Conservation (phyloP, 2,329 filamentous ascomycete genomes). For the Exserohilum rostratum region DNA sequence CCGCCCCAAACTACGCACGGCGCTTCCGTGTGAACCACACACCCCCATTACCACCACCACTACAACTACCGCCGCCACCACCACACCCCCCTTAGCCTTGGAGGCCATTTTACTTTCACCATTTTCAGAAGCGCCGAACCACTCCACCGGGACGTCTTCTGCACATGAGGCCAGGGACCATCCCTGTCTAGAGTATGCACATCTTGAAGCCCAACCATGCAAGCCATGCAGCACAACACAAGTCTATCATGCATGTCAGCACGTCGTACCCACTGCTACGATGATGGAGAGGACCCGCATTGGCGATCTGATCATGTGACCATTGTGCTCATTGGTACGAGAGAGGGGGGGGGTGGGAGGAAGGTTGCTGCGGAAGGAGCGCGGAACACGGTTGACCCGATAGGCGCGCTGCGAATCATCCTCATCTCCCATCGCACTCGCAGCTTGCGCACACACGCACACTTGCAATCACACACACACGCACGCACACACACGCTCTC, state of each 20-base stretch:
- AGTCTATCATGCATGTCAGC: constrained; percentile 10
- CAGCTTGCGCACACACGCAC: neutral
- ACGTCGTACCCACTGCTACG: neutral
- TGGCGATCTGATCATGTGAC: constrained; percentile 5
- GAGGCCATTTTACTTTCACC: no score
- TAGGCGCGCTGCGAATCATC: neutral
- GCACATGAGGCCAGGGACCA: constrained; percentile 1
- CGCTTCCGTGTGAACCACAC: neutral
- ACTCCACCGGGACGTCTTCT: neutral
- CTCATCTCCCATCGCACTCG: neutral
- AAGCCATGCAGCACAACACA: constrained; percentile 15
- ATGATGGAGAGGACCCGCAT: constrained; percentile 3
- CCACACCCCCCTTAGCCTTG: no score
- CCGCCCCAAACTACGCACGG: neutral
- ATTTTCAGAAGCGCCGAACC: constrained; percentile 2
- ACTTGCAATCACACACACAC: no score
- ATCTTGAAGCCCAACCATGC: constrained; percentile 14
- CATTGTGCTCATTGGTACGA: neutral
- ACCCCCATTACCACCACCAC: no score
- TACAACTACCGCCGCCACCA: no score
- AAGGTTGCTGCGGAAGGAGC: neutral
- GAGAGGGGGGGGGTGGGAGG: neutral
- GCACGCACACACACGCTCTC: no score
- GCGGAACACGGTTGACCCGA: neutral
- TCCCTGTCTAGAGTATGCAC: neutral